Conservation (phyloP, 306 rosid genomes). For the Sphenostylis stenocarpa region DNA sequence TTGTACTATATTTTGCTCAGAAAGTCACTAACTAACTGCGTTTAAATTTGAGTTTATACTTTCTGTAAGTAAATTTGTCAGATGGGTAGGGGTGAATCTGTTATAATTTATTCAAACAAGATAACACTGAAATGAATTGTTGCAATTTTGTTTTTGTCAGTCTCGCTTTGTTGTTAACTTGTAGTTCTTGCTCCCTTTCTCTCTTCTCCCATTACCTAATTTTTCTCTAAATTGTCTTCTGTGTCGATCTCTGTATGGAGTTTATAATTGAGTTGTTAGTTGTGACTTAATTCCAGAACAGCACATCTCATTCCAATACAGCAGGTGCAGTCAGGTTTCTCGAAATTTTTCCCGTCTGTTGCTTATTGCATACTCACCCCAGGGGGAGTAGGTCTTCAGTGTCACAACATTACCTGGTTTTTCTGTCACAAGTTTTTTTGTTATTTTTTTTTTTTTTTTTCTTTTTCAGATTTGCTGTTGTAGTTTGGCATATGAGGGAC, state of each 20-base stretch:
- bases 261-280: background rate
- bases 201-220: background rate
- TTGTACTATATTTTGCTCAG: background rate
- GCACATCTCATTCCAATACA: background rate
- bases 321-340: background rate
- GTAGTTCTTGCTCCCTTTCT: background rate
- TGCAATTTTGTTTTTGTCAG: background rate
- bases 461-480: background rate
- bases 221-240: background rate
- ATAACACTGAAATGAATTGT: background rate
- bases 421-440: background rate
- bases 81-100: background rate
- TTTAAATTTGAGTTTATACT: constrained; percentile 6
- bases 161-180: background rate
- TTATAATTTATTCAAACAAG: background rate
- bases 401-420: background rate
- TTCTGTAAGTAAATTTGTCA: background rate
- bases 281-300: constrained; percentile 5
- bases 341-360: background rate
- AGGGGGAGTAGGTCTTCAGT: background rate
- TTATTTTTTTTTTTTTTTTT: too few relatives aligned
- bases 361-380: background rate
- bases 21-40: background rate
- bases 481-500: background rate
- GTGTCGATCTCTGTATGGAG: background rate